Base-by-base conservation (phyloP, 345 rosid genomes). In the Adansonia digitata region DNA sequence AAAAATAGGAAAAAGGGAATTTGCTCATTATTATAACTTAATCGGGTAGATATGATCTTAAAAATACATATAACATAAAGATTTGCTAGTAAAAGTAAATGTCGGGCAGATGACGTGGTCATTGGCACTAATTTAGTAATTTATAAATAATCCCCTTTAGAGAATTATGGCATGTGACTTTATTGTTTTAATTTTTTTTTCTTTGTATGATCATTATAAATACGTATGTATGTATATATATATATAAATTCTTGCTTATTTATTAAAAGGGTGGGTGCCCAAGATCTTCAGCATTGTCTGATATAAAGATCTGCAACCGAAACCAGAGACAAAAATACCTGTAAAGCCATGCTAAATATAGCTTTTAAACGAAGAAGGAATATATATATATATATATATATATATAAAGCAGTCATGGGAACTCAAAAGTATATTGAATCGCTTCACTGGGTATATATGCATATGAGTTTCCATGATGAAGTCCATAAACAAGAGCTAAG, bases 381-480 rank as follows among this genome's bases (percentile, higher is more conserved):
- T 5, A 7, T 39, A 39, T 39, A 5, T 0, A 1, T 31, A 31
- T 31, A 31, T 31, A 31, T 31, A 39, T 2, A 39, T 5, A 7
- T 39, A 39, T 39, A 5, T 0, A 1, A 1, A 8, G 42, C 42
- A 39, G 42, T 7, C 9, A 31, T 31, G 34, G 34, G 34, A 31
- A 31, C 34, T 3, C 34, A n/a, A 37, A 5, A 37, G 0, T 37
- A 37, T 37, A 39, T 39, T 4, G 42, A 7, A 39, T 39, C 42
- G 42, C 42, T 39, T 39, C 5, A 37, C 5, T 5, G 39, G 39
- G 39, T n/a, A n/a, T n/a, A n/a, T 37, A 37, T 48, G 64, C 72
- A 75, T 74, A 72, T 52, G 77, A 65, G 40, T n/a, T 39, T 48
- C 56, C 49, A 73, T 52, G 80, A 72, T 20, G 62, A 67, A 48